Evolutionary conservation across 495 filamentous ascomycete species (phyloP), one percentile per base, ranked within the genome.

Genomic region (Daldinia bambusicola): DNA sequence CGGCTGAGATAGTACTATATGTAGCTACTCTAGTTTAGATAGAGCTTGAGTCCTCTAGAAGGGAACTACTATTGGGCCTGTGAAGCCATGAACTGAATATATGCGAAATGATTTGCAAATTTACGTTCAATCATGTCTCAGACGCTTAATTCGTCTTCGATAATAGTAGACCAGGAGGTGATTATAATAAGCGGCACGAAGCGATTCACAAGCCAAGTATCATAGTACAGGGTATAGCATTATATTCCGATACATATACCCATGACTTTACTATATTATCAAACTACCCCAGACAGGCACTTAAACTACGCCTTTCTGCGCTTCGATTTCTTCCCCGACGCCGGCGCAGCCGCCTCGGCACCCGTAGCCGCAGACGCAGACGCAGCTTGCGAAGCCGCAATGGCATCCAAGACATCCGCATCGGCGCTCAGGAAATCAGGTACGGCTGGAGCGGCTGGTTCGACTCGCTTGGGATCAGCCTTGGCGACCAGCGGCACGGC

Each of bases 401-500:
- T 69, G 52, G 79, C 76, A 22, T 81, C 82, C 50, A 85, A 40
- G 45, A 84, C 76, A 58, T 80, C 75, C 1, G 81, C 59, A 41
- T 81, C 80, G 52, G 80, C 78, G 12, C 74, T 69, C 18, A 78
- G 40, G 48, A 72, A 62, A 37, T 76, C 66, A 1, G 74, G 32
- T 5, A 64, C 48, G n/a, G 64, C 9, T 0, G 61, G 41, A 18
- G 57, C 52, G 31, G 59, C 57, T 1, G 26, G 26, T 20, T 76
- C 75, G 31, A 77, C 81, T 51, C 80, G 87, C 75, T 87, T 87
- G 36, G 88, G 87, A 74, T 94, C 93, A 16, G 88, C 86, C 69
- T 85, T 79, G 13, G 89, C 89, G 75, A 97, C 83, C 5, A 90
- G 75, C 32, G 89, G 86, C 58, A 97, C 83, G 72, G 87, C 84